These are phyloP conservation scores for Pleoardoris graminearum DNA, from an alignment of 2,329 filamentous ascomycete species.

Conservation along the genomic window DNA sequence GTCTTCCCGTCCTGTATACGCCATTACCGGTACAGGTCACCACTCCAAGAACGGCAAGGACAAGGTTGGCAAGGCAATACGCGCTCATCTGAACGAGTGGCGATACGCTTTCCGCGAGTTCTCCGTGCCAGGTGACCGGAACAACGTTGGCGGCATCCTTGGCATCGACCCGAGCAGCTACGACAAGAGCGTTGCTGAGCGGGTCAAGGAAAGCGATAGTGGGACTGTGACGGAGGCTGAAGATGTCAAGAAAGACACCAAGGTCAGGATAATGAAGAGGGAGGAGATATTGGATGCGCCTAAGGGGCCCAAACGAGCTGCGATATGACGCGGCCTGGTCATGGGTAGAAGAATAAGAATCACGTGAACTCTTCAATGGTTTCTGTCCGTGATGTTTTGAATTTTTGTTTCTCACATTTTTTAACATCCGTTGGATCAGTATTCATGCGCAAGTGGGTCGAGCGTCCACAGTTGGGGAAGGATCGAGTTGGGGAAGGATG, in stretches of 20 bases:
- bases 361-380: conserved; percentile 18
- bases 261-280: conserved; percentile 45
- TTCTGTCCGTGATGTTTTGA: neutral
- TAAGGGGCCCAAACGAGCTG: conserved; percentile 41
- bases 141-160: conserved; percentile 70
- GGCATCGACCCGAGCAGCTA: conserved; percentile 66
- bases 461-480: no score
- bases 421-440: no score
- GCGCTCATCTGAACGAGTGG: conserved; percentile 92
- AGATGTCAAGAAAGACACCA: conserved; percentile 36
- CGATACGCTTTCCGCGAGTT: conserved; percentile 95
- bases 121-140: conserved; percentile 91
- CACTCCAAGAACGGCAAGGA: conserved; percentile 99
- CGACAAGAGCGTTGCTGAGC: conserved; percentile 50
- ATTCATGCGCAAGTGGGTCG: no score
- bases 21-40: conserved; percentile 94
- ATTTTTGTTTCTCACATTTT: neutral
- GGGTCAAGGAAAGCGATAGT: conserved; percentile 39
- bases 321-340: conserved; percentile 18
- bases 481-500: no score
- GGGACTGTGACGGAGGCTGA: conserved; percentile 23
- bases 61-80: conserved; percentile 93
- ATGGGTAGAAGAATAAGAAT: conserved; percentile 38
- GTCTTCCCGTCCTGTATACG: conserved; percentile 76
- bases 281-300: conserved; percentile 43